phyloP scores from a whole-genome alignment of 306 rosid genomes.

The Herpetospermum pedunculosum region DNA sequence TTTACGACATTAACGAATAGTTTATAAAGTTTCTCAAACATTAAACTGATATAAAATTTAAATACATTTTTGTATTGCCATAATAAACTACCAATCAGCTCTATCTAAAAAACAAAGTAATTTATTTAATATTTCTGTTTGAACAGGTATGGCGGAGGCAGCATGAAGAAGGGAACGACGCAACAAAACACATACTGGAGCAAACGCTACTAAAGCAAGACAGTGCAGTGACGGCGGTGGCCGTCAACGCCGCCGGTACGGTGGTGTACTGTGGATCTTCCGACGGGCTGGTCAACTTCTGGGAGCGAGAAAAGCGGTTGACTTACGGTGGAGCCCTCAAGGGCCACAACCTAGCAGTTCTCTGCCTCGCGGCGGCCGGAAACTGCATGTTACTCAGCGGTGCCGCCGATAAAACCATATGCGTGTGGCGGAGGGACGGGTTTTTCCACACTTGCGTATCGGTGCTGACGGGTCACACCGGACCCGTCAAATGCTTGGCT shows the following conservation, averaged over 20 bases:
- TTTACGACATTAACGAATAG: too few species aligned
- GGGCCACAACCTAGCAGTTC: conserved; percentile 73
- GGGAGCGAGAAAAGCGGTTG: conserved; percentile 45
- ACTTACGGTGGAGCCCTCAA: conserved; percentile 60
- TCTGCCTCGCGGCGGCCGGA: conserved; percentile 59
- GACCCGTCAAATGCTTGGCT: conserved; percentile 83
- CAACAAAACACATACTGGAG: conserved; percentile 31
- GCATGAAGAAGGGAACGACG: conserved; percentile 17
- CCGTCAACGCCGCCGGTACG: conserved; percentile 29
- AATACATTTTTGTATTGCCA: too few species aligned
- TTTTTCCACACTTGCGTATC: conserved; percentile 58
- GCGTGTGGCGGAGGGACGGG: conserved; percentile 72
- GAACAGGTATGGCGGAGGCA: conserved; percentile 55
- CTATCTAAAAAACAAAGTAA: too few species aligned
- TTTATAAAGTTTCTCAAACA: too few species aligned
- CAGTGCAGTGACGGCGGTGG: conserved; percentile 72
- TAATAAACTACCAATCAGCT: too few species aligned
- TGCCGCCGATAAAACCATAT: conserved; percentile 72
- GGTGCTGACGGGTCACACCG: conserved; percentile 62
- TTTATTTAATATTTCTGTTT: too few species aligned
- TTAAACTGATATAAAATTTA: too few species aligned
- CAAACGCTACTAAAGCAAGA: conserved; percentile 65
- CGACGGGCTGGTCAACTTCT: conserved; percentile 68
- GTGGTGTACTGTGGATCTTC: conserved; percentile 68
- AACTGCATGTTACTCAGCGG: conserved; percentile 48